phyloP scores from a whole-genome alignment of 2,329 filamentous ascomycete species.

The Xylariales sp. region DNA sequence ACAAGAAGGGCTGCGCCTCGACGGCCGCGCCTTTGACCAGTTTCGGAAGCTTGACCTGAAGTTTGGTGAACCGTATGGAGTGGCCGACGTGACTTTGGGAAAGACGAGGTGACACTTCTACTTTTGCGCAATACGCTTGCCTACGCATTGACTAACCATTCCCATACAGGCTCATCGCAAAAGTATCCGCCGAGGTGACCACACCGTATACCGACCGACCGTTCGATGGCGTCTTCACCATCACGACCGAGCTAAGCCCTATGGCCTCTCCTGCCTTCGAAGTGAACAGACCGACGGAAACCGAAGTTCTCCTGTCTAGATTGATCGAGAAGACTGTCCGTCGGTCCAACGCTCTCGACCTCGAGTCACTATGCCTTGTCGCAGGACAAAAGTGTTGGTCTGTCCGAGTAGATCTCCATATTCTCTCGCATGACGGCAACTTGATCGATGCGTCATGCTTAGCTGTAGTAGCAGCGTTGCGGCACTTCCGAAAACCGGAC shows the following conservation, averaged over 20 bases:
- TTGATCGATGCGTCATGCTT: conserved; percentile 88
- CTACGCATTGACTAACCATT: conserved; percentile 36
- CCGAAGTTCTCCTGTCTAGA: conserved; percentile 86
- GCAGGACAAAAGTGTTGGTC: conserved; percentile 93
- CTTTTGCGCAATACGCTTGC: background rate
- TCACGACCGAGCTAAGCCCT: conserved; percentile 88
- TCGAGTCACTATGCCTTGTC: conserved; percentile 93
- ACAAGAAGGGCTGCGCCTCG: conserved; percentile 81
- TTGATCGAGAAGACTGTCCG: conserved; percentile 94
- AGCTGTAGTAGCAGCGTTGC: conserved; percentile 85
- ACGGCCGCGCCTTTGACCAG: conserved; percentile 83
- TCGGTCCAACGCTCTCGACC: conserved; percentile 90
- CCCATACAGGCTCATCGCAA: conserved; percentile 76
- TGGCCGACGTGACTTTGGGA: conserved; percentile 86
- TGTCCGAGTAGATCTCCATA: conserved; percentile 89
- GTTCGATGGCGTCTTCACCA: conserved; percentile 95
- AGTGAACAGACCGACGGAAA: conserved; percentile 82
- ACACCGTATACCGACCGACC: conserved; percentile 88
- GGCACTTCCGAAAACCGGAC: conserved; percentile 92
- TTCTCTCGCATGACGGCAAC: conserved; percentile 91
- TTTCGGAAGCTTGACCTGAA: conserved; percentile 81
- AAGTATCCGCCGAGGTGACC: conserved; percentile 88
- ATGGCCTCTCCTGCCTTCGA: conserved; percentile 94
- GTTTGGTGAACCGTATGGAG: conserved; percentile 92
- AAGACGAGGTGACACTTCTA: conserved; percentile 77